phyloP scores from a whole-genome alignment of 352 stramenopile species.

The Phytopythium montanum region DNA sequence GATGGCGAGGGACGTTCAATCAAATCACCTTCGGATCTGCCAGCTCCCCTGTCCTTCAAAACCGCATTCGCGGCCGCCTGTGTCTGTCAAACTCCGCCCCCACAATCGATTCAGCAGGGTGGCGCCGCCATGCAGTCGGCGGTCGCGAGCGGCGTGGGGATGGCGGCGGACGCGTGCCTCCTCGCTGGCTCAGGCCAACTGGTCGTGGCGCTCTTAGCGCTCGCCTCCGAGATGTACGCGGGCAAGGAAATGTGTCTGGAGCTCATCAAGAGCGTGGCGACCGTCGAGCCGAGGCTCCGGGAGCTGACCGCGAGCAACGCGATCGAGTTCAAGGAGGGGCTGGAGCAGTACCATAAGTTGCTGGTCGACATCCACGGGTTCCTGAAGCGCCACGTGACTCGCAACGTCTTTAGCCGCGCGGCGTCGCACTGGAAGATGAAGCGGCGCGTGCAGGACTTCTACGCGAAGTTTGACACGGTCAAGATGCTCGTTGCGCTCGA shows the following conservation, averaged over 20 bases:
- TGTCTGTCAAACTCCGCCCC: background rate
- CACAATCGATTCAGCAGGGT: too few species aligned
- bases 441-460: conserved; percentile 12
- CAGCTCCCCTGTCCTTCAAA: too few species aligned
- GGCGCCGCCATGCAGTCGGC: background rate
- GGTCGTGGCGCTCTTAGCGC: conserved; percentile 6
- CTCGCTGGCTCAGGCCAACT: conserved; percentile 5
- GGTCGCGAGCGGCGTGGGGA: conserved; percentile 2
- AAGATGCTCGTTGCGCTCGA: conserved; percentile 7
- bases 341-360: conserved; percentile 10
- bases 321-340: background rate
- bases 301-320: conserved; percentile 5
- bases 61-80: too few species aligned
- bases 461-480: conserved; percentile 10
- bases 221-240: conserved; percentile 10
- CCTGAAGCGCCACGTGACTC: conserved; percentile 9
- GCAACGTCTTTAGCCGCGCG: conserved; percentile 5
- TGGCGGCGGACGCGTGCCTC: background rate
- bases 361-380: conserved; percentile 8
- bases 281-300: conserved; percentile 8
- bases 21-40: too few species aligned
- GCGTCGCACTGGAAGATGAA: conserved; percentile 14
- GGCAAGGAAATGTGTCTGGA: conserved; percentile 17
- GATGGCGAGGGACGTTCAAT: too few species aligned
- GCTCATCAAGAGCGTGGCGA: conserved; percentile 8